Conservation (phyloP, 441 rosid genomes). For the Erysimum cheiri region DNA sequence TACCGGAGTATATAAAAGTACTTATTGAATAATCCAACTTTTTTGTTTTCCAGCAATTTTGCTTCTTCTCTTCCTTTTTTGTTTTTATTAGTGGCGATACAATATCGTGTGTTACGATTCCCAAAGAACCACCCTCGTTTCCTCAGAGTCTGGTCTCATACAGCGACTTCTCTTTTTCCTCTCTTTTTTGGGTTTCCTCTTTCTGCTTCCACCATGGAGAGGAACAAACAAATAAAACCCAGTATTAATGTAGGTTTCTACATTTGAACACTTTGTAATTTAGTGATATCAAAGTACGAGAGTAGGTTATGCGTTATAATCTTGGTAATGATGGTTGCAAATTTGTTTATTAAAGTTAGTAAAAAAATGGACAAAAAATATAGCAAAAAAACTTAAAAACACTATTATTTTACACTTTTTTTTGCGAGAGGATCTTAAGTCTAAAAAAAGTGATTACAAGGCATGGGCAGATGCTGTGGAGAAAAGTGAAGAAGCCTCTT, state of each 20-base stretch:
- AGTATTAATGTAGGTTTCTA: constrained; percentile 23
- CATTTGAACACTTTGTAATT: constrained; percentile 24
- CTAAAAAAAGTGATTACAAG: constrained; percentile 38
- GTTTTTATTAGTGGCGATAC: neutral
- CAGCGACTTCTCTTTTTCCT: constrained; percentile 34
- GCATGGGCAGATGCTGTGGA: constrained; percentile 43
- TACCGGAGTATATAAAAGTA: constrained; percentile 25
- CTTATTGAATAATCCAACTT: neutral
- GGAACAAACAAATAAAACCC: constrained; percentile 26
- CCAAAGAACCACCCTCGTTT: constrained; percentile 33
- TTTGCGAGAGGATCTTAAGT: constrained; percentile 18
- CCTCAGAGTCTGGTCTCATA: constrained; percentile 44
- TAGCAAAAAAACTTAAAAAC: neutral
- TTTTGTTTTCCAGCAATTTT: neutral
- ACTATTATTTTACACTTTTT: neutral
- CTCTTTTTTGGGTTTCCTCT: constrained; percentile 11
- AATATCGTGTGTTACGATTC: constrained; percentile 18
- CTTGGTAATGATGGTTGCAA: neutral
- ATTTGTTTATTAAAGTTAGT: neutral
- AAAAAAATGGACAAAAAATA: neutral
- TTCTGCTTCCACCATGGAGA: constrained; percentile 35
- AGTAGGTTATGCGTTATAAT: neutral
- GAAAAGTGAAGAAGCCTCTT: constrained; percentile 41
- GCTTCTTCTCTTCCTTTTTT: neutral
- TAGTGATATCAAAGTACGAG: constrained; percentile 1